A percentile compares a stretch with the other conserved stretches of the same genome.
Conservation (phyloP, 176 grass and related monocot genomes). For the maize (Zea mays) region DNA sequence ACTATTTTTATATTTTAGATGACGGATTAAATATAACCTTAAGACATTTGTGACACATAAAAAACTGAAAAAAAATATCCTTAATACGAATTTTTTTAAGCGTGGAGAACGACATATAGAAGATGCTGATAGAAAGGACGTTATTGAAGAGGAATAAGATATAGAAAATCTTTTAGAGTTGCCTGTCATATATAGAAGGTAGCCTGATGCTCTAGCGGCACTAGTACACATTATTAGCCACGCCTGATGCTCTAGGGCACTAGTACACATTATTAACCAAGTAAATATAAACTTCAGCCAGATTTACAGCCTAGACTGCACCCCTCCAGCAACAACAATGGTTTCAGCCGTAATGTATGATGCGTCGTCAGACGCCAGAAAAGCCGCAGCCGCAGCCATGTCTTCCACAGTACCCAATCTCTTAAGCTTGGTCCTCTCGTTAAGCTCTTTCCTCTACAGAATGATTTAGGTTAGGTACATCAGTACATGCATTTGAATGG, state of each 20-base stretch:
- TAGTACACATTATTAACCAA: conserved; percentile 5
- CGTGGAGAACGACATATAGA: too few relatives aligned
- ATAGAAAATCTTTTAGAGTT: too few relatives aligned
- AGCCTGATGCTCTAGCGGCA: too few relatives aligned
- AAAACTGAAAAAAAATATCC: too few relatives aligned
- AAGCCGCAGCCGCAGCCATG: conserved; percentile 72
- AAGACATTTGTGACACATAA: too few relatives aligned
- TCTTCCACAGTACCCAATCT: conserved; percentile 77
- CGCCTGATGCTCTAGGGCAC: not conserved
- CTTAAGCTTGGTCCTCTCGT: conserved; percentile 58
- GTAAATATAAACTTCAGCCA: not conserved
- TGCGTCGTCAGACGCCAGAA: conserved; percentile 82
- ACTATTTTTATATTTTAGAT: too few relatives aligned
- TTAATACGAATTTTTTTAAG: too few relatives aligned
- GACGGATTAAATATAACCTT: too few relatives aligned
- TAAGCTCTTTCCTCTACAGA: conserved; percentile 70
- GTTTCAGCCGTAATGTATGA: conserved; percentile 94
- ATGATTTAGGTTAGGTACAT: conserved; percentile 25
- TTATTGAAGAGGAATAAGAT: too few relatives aligned
- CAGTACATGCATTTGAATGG: conserved; percentile 30
- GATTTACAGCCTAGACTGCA: conserved; percentile 55
- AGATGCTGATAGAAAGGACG: too few relatives aligned
- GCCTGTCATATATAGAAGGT: too few relatives aligned
- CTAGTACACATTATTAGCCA: too few relatives aligned
- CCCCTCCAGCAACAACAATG: conserved; percentile 77